These are phyloP conservation scores for Neohortaea acidophila DNA, from an alignment of 495 filamentous ascomycete species.

Conservation along the genomic window DNA sequence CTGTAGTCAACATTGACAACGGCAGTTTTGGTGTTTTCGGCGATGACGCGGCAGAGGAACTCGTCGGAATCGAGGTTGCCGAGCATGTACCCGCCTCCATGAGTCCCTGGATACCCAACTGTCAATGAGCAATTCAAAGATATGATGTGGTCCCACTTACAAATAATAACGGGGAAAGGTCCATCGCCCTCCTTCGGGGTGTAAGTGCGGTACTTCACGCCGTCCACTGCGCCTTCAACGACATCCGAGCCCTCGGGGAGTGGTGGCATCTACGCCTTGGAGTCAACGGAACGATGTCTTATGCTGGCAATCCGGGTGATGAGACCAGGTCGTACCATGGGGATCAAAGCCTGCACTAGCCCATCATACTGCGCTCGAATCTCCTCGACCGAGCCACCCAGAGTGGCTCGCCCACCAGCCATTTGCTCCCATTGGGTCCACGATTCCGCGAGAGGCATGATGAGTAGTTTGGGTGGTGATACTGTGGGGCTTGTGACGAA, in stretches of 20 bases:
- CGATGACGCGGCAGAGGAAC: constrained; percentile 18
- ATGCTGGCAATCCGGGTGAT: too few relatives aligned
- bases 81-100: constrained; percentile 21
- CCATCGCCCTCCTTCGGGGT: constrained; percentile 5
- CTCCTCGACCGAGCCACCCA: constrained; percentile 7
- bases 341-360: background rate
- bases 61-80: constrained; percentile 22
- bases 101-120: constrained; percentile 9
- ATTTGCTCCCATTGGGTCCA: constrained; percentile 10
- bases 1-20: constrained; percentile 24
- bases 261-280: constrained; percentile 2
- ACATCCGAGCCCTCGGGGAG: constrained; percentile 5
- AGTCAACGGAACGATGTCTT: too few relatives aligned
- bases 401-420: constrained; percentile 3
- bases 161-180: constrained; percentile 1
- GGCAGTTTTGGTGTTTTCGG: constrained; percentile 16
- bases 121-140: too few relatives aligned
- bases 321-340: too few relatives aligned
- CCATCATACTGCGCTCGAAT: constrained; percentile 5
- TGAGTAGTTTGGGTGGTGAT: background rate
- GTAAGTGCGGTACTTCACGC: constrained; percentile 10
- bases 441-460: constrained; percentile 3
- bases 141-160: too few relatives aligned
- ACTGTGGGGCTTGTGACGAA: background rate
- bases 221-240: constrained; percentile 10